These are phyloP conservation scores for Ascoidea asiatica DNA, from an alignment of 805 yeast species.

Conservation along the genomic window DNA sequence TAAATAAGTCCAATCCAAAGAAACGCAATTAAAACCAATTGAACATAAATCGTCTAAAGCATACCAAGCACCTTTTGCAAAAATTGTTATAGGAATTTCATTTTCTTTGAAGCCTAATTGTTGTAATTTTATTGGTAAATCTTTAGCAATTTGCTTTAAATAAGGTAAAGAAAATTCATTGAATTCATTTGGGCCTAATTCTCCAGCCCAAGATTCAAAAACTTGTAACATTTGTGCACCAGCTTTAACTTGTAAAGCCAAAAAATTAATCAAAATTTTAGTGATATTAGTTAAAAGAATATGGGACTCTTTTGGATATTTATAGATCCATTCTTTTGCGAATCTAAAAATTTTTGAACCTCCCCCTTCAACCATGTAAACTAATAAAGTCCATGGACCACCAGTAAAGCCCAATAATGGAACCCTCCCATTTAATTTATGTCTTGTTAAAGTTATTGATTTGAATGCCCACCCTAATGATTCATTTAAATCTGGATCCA, in stretches of 20 bases:
- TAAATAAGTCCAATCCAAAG: slow-evolving; percentile 82
- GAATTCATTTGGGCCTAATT: slow-evolving; percentile 83
- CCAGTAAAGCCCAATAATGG: slow-evolving; percentile 94
- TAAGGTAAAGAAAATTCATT: slow-evolving; percentile 83
- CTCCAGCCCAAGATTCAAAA: slow-evolving; percentile 98
- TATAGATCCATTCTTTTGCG: slow-evolving; percentile 87
- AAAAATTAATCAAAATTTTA: slow-evolving; percentile 80
- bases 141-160: slow-evolving; percentile 57
- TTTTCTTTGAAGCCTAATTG: slow-evolving; percentile 47
- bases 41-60: slow-evolving; percentile 78
- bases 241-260: slow-evolving; percentile 89
- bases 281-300: slow-evolving; percentile 63
- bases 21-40: slow-evolving; percentile 74
- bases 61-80: slow-evolving; percentile 96
- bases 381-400: slow-evolving; percentile 95
- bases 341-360: slow-evolving; percentile 85
- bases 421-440: slow-evolving; percentile 75
- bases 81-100: slow-evolving; percentile 72
- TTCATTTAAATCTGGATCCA: slow-evolving; percentile 57
- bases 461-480: slow-evolving; percentile 90
- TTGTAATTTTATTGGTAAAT: slow-evolving; percentile 41
- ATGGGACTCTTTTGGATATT: slow-evolving; percentile 60
- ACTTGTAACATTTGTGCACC: slow-evolving; percentile 98
- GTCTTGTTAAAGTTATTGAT: slow-evolving; percentile 85
- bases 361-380: slow-evolving; percentile 96